phyloP scores from a whole-genome alignment of 2,329 filamentous ascomycete species.

The Fusarium albidum region DNA sequence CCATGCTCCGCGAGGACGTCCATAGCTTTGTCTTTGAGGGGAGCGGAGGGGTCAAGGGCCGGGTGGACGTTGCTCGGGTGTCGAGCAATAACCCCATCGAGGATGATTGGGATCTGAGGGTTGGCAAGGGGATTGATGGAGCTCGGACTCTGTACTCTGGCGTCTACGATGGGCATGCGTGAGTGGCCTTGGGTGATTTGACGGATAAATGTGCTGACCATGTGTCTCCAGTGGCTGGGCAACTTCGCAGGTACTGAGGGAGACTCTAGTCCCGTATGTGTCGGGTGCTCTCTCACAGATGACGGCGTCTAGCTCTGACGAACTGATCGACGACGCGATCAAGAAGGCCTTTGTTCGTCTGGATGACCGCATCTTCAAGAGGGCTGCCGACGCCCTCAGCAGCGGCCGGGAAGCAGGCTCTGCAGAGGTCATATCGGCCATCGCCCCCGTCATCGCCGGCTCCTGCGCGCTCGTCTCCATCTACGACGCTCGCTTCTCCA shows the following conservation, averaged over 20 bases:
- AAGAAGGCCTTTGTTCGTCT: constrained; percentile 64
- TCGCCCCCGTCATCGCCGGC: constrained; percentile 54
- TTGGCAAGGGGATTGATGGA: constrained; percentile 43
- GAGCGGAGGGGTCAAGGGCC: constrained; percentile 35
- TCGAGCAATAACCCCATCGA: constrained; percentile 48
- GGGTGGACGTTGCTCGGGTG: constrained; percentile 46
- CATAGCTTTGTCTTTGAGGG: constrained; percentile 43
- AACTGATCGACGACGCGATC: constrained; percentile 62
- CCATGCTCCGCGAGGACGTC: constrained; percentile 42
- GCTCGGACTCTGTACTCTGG: constrained; percentile 44
- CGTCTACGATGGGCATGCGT: constrained; percentile 61
- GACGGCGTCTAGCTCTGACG: constrained; percentile 46
- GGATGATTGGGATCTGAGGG: constrained; percentile 46
- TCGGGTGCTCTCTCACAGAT: constrained; percentile 47
- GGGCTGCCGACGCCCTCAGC: constrained; percentile 44
- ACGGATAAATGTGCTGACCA: constrained; percentile 8
- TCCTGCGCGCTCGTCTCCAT: constrained; percentile 71
- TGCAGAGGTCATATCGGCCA: constrained; percentile 39
- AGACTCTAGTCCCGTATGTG: constrained; percentile 53
- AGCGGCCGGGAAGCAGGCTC: constrained; percentile 40
- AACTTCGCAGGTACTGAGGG: constrained; percentile 51
- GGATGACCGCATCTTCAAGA: constrained; percentile 62
- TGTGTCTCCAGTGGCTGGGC: constrained; percentile 46
- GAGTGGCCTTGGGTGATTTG: constrained; percentile 27
- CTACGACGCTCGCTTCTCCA: constrained; percentile 62